These are phyloP conservation scores for Nakazawaea ishiwadae DNA, from an alignment of 805 yeast species.

Conservation along the genomic window DNA sequence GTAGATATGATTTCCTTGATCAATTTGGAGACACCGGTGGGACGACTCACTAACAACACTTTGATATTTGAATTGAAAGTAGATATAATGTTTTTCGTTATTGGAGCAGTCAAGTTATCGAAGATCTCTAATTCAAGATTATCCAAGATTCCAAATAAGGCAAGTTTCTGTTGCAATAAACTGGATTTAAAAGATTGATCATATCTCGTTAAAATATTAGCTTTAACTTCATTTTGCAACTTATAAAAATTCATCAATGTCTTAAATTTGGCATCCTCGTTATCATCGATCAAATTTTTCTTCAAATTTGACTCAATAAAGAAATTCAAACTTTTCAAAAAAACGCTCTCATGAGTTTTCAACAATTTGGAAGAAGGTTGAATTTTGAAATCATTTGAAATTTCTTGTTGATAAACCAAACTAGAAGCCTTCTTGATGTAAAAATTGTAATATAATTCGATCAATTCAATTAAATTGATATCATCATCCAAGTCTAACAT, in stretches of 20 bases:
- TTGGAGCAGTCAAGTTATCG: constrained; percentile 30
- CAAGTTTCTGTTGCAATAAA: constrained; percentile 35
- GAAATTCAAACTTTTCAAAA: constrained; percentile 28
- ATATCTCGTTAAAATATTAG: constrained; percentile 42
- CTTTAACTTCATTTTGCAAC: constrained; percentile 41
- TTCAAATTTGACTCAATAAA: constrained; percentile 41
- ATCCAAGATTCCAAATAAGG: constrained; percentile 39
- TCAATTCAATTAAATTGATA: constrained; percentile 7
- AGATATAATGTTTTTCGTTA: constrained; percentile 5
- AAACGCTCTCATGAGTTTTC: constrained; percentile 26
- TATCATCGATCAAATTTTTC: constrained; percentile 34
- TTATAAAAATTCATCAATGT: constrained; percentile 52
- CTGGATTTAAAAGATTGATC: constrained; percentile 46
- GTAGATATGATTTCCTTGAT: constrained; percentile 5
- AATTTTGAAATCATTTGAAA: constrained; percentile 9
- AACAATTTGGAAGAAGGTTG: constrained; percentile 26
- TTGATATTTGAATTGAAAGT: constrained; percentile 3
- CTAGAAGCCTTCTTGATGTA: constrained; percentile 10
- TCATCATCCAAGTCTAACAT: constrained; percentile 25
- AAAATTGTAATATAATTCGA: constrained; percentile 8
- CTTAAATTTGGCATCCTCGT: constrained; percentile 29
- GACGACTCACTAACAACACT: not conserved
- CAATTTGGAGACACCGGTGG: constrained; percentile 1
- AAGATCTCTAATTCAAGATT: constrained; percentile 51
- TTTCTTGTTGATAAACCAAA: constrained; percentile 17